These are phyloP conservation scores for Zymoseptoria crescenta DNA, from an alignment of 2,329 filamentous ascomycete genomes.

Conservation along the genomic window DNA sequence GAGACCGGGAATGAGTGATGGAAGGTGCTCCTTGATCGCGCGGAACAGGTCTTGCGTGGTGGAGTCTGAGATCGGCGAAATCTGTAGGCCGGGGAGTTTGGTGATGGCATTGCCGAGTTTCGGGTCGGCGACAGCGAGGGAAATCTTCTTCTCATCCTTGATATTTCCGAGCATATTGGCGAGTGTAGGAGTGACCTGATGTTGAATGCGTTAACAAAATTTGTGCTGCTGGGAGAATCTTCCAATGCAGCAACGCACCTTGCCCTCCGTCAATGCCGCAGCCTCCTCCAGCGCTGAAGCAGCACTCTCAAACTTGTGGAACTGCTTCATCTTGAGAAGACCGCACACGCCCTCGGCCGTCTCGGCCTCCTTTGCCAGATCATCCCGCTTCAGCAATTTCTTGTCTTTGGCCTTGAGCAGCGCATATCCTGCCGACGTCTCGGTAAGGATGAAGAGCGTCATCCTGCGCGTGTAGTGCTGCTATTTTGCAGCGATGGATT, in stretches of 20 bases:
- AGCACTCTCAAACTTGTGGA: slow-evolving; percentile 94
- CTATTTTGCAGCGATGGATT: slow-evolving; percentile 10
- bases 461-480: slow-evolving; percentile 26
- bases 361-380: slow-evolving; percentile 64
- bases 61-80: slow-evolving; percentile 75
- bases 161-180: slow-evolving; percentile 74
- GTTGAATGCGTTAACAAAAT: background rate
- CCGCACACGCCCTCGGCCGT: slow-evolving; percentile 79
- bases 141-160: slow-evolving; percentile 96
- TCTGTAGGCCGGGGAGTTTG: slow-evolving; percentile 79
- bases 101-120: slow-evolving; percentile 87
- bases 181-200: slow-evolving; percentile 72
- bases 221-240: background rate
- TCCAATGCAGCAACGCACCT: slow-evolving; percentile 36
- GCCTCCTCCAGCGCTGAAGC: slow-evolving; percentile 85
- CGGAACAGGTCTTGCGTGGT: slow-evolving; percentile 84
- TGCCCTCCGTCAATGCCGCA: slow-evolving; percentile 80
- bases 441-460: slow-evolving; percentile 72
- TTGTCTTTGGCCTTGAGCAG: slow-evolving; percentile 98
- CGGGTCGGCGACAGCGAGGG: slow-evolving; percentile 85
- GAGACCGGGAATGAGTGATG: slow-evolving; percentile 83
- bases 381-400: slow-evolving; percentile 87
- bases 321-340: slow-evolving; percentile 93
- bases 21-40: slow-evolving; percentile 83
- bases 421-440: slow-evolving; percentile 94